Conservation (phyloP, 78 protist genomes). For the Corallochytrium limacisporum region DNA sequence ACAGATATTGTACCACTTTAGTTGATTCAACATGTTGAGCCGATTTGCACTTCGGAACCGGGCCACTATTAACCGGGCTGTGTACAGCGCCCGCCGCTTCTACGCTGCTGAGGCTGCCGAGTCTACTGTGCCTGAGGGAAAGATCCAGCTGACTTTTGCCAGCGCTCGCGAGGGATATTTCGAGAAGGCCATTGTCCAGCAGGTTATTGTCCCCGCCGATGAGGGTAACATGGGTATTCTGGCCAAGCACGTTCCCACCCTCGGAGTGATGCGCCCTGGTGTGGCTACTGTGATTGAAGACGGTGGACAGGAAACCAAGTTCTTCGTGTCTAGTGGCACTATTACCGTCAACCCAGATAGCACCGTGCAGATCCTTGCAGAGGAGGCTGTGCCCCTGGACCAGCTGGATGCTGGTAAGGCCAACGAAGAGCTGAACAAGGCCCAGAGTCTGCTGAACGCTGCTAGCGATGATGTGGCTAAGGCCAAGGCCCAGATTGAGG, state of each 20-base stretch:
- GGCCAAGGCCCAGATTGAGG: too few relatives aligned
- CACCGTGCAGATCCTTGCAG: slow-evolving; percentile 23
- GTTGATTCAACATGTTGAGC: too few relatives aligned
- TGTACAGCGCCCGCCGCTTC: too few relatives aligned
- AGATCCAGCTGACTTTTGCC: too few relatives aligned
- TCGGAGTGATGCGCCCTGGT: slow-evolving; percentile 29
- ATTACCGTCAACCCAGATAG: slow-evolving; percentile 21
- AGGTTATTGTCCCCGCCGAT: slow-evolving; percentile 17
- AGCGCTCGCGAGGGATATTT: background rate
- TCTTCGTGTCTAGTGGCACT: slow-evolving; percentile 27
- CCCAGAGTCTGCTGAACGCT: too few relatives aligned
- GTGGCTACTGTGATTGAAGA: slow-evolving; percentile 3
- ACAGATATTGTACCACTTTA: too few relatives aligned
- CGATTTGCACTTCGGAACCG: too few relatives aligned
- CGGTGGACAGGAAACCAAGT: background rate
- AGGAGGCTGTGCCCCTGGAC: slow-evolving; percentile 19
- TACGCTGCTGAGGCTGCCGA: too few relatives aligned
- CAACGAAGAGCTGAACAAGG: background rate
- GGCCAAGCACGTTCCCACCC: slow-evolving; percentile 28
- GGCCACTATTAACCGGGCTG: too few relatives aligned
- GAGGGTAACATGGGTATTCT: slow-evolving; percentile 27
- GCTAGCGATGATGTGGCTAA: too few relatives aligned
- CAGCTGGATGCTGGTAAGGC: slow-evolving; percentile 6
- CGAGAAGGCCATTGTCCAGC: background rate
- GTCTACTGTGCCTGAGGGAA: too few relatives aligned